Conservation (phyloP, 179 eudicot genomes). For the Kewa caespitosa region DNA sequence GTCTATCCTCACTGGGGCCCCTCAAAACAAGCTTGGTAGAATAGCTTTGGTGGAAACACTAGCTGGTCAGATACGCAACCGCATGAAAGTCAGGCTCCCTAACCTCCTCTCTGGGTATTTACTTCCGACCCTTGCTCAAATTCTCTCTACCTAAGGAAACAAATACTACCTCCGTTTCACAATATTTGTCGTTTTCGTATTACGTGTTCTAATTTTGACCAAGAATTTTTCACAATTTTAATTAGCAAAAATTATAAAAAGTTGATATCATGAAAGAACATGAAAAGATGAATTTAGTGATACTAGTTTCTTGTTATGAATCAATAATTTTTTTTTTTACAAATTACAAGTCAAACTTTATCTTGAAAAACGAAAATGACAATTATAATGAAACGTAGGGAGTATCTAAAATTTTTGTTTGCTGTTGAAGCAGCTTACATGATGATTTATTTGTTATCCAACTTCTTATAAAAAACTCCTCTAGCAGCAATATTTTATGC, state of each 20-base stretch:
- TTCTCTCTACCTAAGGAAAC: neutral
- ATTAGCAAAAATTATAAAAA: no score
- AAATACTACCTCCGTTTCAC: neutral
- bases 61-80: slow-evolving; percentile 85
- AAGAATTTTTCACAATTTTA: no score
- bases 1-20: slow-evolving; percentile 88
- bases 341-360: no score
- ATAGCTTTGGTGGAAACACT: slow-evolving; percentile 90
- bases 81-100: slow-evolving; percentile 93
- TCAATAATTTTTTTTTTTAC: no score
- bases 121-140: slow-evolving; percentile 13
- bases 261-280: no score
- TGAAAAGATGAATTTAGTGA: no score
- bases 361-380: no score
- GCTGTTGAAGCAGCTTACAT: neutral
- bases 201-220: no score
- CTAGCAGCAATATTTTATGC: neutral
- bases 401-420: no score
- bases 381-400: no score
- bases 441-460: neutral
- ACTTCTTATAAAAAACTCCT: neutral
- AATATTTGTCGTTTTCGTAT: neutral
- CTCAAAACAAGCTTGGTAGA: slow-evolving; percentile 93
- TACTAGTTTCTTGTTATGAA: no score
- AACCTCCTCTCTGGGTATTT: slow-evolving; percentile 87